Percentiles rank a stretch among this genome's conserved stretches.
Conservation (phyloP, 2,329 filamentous ascomycete species). For the Arthrobotrys pseudoclavata region DNA sequence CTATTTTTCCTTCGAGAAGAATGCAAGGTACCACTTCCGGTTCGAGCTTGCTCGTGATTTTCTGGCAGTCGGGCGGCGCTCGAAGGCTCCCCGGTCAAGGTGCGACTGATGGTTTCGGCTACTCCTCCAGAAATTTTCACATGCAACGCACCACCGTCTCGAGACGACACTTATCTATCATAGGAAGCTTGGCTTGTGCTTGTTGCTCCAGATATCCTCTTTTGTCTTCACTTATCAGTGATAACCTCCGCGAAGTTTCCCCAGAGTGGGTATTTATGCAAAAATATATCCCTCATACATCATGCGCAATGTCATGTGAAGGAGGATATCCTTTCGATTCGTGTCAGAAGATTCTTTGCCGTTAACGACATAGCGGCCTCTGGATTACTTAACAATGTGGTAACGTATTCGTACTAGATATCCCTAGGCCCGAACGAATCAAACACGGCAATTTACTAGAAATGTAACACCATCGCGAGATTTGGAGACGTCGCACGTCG, state of each 20-base stretch:
- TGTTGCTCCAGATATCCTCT: conserved; percentile 39
- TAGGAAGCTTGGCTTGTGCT: conserved; percentile 24
- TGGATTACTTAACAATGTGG: conserved; percentile 34
- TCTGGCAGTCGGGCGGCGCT: conserved; percentile 42
- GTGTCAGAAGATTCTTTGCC: conserved; percentile 27
- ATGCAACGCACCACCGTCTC: conserved; percentile 44
- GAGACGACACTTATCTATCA: conserved; percentile 22
- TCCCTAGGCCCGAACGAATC: conserved; percentile 25
- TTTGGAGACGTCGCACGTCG: conserved; percentile 28
- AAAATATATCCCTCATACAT: conserved; percentile 49
- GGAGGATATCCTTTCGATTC: conserved; percentile 2
- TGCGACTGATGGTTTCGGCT: conserved; percentile 55
- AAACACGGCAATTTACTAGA: conserved; percentile 6
- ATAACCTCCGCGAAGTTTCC: conserved; percentile 50
- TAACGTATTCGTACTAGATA: conserved; percentile 26
- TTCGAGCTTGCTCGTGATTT: conserved; percentile 43
- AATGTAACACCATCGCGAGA: conserved; percentile 9
- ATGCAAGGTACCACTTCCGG: conserved; percentile 49
- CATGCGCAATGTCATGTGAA: conserved; percentile 43
- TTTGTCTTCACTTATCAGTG: conserved; percentile 23
- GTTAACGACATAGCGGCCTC: conserved; percentile 14
- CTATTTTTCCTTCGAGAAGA: conserved; percentile 28
- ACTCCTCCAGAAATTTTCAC: conserved; percentile 49
- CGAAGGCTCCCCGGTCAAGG: conserved; percentile 38
- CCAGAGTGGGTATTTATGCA: conserved; percentile 41